Evolutionary conservation across 1,139 yeast species (phyloP).

Genomic region (Diutina sp.): DNA sequence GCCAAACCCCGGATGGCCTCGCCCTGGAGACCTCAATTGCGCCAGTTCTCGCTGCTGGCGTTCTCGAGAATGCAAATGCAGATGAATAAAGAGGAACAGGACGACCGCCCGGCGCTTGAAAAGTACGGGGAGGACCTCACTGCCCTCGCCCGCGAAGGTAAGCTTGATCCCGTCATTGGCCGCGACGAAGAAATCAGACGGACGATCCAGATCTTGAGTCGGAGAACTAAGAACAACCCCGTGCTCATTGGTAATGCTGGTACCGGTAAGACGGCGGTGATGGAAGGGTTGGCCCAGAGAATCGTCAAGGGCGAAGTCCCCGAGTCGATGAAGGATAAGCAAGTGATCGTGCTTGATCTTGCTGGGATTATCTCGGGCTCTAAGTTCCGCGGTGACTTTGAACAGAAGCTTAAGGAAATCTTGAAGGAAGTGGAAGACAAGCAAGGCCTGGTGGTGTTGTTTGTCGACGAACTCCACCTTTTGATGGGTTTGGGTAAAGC

Average conservation of each 20-base stretch:
- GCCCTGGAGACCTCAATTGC: neutral
- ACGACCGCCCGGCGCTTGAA: slow-evolving; percentile 66
- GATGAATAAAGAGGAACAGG: slow-evolving; percentile 33
- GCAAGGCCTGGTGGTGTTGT: slow-evolving; percentile 65
- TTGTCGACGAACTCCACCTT: slow-evolving; percentile 88
- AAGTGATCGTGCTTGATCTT: slow-evolving; percentile 71
- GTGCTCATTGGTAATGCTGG: slow-evolving; percentile 93
- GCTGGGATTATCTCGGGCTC: slow-evolving; percentile 92
- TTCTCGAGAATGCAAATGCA: slow-evolving; percentile 20
- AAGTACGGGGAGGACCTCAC: slow-evolving; percentile 84
- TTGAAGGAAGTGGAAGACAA: slow-evolving; percentile 80
- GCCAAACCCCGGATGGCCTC: neutral
- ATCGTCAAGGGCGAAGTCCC: slow-evolving; percentile 90
- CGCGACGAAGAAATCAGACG: slow-evolving; percentile 90
- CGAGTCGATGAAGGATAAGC: slow-evolving; percentile 78
- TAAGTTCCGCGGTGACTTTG: slow-evolving; percentile 91
- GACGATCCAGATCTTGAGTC: slow-evolving; percentile 79
- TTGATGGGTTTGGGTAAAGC: slow-evolving; percentile 87
- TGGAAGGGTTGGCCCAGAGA: slow-evolving; percentile 93
- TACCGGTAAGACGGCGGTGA: slow-evolving; percentile 92
- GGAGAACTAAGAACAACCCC: slow-evolving; percentile 92
- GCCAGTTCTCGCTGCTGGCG: neutral
- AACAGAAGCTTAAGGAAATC: slow-evolving; percentile 74
- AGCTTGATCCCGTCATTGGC: slow-evolving; percentile 93
- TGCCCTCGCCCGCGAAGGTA: slow-evolving; percentile 76